Conservation (phyloP, 1,284 basidiomycete species). For the Fomes fomentarius region DNA sequence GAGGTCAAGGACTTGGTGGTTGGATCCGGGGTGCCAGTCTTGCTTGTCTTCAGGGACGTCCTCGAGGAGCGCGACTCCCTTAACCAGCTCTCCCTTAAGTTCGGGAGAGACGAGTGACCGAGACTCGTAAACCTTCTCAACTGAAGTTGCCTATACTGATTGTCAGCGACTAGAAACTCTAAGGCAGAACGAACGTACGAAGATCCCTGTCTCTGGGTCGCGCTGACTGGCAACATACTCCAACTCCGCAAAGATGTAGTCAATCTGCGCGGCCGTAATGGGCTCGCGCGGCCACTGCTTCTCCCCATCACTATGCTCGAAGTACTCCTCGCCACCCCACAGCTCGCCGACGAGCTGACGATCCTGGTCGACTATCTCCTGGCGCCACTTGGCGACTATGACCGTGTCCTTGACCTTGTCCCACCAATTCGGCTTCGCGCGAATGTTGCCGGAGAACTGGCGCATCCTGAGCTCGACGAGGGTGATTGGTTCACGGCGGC, state of each 20-base stretch:
- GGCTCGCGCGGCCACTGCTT: conserved; percentile 3
- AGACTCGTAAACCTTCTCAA: conserved; percentile 1
- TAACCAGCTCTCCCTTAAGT: background rate
- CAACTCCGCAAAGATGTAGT: conserved; percentile 5
- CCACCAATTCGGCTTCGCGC: conserved; percentile 23
- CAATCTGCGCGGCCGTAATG: conserved; percentile 1
- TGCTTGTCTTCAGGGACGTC: background rate
- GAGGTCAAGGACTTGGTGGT: conserved; percentile 5
- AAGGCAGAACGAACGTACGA: conserved; percentile 15
- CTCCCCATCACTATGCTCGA: background rate
- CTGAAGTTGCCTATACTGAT: background rate
- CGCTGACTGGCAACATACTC: background rate
- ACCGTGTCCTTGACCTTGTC: conserved; percentile 19
- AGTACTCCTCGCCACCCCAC: conserved; percentile 2
- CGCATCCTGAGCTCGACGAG: conserved; percentile 22
- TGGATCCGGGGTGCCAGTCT: conserved; percentile 3
- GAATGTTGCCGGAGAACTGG: conserved; percentile 15
- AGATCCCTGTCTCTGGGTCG: conserved; percentile 24
- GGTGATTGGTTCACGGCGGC: background rate
- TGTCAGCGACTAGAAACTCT: background rate
- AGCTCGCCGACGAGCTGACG: background rate
- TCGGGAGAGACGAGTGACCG: background rate
- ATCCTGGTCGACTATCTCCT: conserved; percentile 20
- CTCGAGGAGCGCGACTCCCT: background rate
- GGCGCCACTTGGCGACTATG: conserved; percentile 18